Evolutionary conservation across 345 rosid genomes (phyloP).

Genomic region (Rhodamnia argentea): DNA sequence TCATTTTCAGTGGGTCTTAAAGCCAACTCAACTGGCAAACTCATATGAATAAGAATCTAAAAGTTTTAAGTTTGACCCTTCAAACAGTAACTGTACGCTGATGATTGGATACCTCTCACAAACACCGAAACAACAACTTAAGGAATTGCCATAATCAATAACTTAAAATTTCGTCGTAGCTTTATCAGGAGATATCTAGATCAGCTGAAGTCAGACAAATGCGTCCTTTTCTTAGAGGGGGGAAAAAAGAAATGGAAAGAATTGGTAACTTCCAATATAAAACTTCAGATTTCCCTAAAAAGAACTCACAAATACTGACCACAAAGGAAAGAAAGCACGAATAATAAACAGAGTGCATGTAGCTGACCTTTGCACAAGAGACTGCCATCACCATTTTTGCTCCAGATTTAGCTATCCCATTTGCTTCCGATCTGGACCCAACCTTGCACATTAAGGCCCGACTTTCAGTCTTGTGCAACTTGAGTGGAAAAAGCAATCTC

Average conservation of each 20-base stretch:
- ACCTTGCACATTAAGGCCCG: slow-evolving; percentile 33
- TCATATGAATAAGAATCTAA: not conserved
- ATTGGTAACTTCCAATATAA: not conserved
- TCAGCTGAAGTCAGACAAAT: not conserved
- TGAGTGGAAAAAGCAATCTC: not conserved
- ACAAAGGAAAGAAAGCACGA: not conserved
- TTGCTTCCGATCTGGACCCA: slow-evolving; percentile 95
- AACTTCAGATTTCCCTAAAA: not conserved
- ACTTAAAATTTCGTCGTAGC: not conserved
- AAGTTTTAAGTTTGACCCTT: not conserved
- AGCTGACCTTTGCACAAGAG: slow-evolving; percentile 80
- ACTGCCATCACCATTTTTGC: slow-evolving; percentile 99
- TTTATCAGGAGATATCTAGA: not conserved
- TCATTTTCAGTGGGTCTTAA: not conserved
- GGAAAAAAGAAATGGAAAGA: not conserved
- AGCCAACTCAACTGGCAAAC: not conserved
- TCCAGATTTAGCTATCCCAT: slow-evolving; percentile 95
- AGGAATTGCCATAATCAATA: not conserved
- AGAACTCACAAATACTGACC: not conserved
- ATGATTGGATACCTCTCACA: not conserved
- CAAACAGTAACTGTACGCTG: not conserved
- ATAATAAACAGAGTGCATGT: not conserved
- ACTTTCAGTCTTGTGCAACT: not conserved
- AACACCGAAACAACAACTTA: not conserved
- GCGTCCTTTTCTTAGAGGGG: not conserved